Conservation (phyloP, 2,329 filamentous ascomycete species). For the Trichophaea hybrida region DNA sequence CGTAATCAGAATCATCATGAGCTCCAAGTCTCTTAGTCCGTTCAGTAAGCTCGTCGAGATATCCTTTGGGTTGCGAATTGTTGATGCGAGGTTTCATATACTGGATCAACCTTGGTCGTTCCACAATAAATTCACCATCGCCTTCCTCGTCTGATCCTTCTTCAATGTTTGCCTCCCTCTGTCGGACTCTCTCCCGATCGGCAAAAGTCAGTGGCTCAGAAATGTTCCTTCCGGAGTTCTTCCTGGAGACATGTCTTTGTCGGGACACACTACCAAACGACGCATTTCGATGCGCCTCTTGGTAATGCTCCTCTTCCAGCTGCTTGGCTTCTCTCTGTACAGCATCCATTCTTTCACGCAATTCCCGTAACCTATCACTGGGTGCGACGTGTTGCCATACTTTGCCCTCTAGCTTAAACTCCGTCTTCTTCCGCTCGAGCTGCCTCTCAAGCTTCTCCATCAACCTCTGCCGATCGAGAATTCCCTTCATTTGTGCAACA, state of each 20-base stretch:
- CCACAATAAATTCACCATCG: constrained; percentile 52
- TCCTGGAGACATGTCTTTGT: constrained; percentile 28
- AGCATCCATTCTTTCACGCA: constrained; percentile 89
- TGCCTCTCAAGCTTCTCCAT: constrained; percentile 93
- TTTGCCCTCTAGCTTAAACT: constrained; percentile 90
- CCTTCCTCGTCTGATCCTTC: constrained; percentile 36
- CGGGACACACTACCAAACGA: constrained; percentile 49
- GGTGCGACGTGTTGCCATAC: constrained; percentile 78
- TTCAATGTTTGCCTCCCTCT: constrained; percentile 19
- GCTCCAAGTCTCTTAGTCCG: background rate
- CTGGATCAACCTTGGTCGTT: constrained; percentile 66
- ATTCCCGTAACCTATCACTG: constrained; percentile 77
- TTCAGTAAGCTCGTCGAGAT: constrained; percentile 42
- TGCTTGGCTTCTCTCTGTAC: constrained; percentile 27
- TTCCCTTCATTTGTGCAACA: constrained; percentile 70
- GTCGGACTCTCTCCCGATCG: constrained; percentile 22
- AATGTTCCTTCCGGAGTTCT: constrained; percentile 5
- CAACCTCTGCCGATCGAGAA: constrained; percentile 78
- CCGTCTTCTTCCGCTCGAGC: constrained; percentile 90
- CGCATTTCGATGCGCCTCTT: constrained; percentile 21
- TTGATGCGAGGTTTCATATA: constrained; percentile 36
- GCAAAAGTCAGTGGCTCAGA: constrained; percentile 28
- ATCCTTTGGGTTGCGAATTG: constrained; percentile 47
- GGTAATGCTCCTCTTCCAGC: constrained; percentile 22
- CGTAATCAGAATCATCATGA: constrained; percentile 24